Conservation (phyloP, 208 protist genomes). For the Trypanosoma lewisi region DNA sequence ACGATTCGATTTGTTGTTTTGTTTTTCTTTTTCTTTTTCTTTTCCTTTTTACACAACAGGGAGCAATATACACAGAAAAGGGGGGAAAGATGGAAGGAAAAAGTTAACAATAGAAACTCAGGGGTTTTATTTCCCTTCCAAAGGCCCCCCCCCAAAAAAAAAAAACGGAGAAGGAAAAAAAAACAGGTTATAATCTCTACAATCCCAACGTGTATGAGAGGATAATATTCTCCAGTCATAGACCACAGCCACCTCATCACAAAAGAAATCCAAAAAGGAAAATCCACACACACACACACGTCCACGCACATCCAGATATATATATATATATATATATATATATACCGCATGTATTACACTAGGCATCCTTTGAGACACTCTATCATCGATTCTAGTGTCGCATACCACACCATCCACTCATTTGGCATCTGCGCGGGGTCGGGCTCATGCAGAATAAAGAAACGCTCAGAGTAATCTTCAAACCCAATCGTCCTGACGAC, state of each 20-base stretch:
- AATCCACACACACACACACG: no score
- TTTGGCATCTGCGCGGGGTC: slow-evolving; percentile 47
- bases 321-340: neutral
- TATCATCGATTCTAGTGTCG: slow-evolving; percentile 38
- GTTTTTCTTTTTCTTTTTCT: no score
- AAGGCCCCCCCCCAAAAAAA: neutral
- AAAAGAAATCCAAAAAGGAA: no score
- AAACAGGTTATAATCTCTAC: neutral
- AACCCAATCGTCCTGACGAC: slow-evolving; percentile 52
- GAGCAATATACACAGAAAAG: no score
- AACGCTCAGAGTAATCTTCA: slow-evolving; percentile 77
- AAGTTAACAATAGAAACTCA: neutral
- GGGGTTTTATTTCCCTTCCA: neutral
- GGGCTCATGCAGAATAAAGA: slow-evolving; percentile 73
- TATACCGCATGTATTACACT: neutral
- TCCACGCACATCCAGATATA: neutral
- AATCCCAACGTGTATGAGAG: neutral
- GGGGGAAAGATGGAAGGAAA: no score
- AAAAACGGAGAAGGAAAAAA: neutral
- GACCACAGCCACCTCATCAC: neutral
- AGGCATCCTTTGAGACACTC: slow-evolving; percentile 17
- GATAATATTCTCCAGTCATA: neutral
- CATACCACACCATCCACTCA: slow-evolving; percentile 83
- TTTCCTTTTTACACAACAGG: no score
- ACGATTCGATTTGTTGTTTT: no score